Evolutionary conservation across 2,329 filamentous ascomycete species (phyloP).

Genomic region (Hymenoscyphus scutula): DNA sequence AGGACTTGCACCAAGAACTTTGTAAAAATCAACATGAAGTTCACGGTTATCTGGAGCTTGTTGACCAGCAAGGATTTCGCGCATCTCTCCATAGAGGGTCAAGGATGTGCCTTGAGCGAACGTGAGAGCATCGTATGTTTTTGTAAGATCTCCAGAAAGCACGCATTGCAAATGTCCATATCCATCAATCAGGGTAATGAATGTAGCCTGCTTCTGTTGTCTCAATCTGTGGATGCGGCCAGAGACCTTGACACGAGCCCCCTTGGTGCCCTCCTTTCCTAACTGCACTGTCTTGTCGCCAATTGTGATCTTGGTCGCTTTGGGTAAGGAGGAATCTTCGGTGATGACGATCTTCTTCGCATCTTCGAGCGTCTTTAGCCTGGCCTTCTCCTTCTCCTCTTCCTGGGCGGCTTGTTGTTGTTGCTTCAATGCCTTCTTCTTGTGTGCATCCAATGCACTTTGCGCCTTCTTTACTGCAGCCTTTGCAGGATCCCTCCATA

Average conservation of each 20-base stretch:
- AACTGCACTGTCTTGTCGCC: slow-evolving; percentile 64
- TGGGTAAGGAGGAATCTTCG: slow-evolving; percentile 71
- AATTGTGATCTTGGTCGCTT: slow-evolving; percentile 73
- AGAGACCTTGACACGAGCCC: slow-evolving; percentile 73
- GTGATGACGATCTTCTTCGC: slow-evolving; percentile 72
- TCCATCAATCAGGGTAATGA: slow-evolving; percentile 82
- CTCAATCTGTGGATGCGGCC: slow-evolving; percentile 81
- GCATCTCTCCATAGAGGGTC: slow-evolving; percentile 66
- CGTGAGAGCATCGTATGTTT: slow-evolving; percentile 70
- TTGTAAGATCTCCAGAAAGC: slow-evolving; percentile 73
- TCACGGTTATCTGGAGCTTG: slow-evolving; percentile 69
- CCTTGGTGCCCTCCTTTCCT: slow-evolving; percentile 57
- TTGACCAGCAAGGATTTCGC: slow-evolving; percentile 62
- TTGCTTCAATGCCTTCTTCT: slow-evolving; percentile 82
- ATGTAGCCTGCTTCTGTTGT: slow-evolving; percentile 79
- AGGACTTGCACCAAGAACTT: slow-evolving; percentile 64
- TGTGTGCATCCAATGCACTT: slow-evolving; percentile 69
- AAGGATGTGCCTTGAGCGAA: slow-evolving; percentile 70
- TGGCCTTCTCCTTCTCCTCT: slow-evolving; percentile 69
- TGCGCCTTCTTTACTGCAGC: slow-evolving; percentile 82
- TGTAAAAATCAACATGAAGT: slow-evolving; percentile 70
- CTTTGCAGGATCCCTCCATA: slow-evolving; percentile 82
- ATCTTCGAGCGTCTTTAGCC: slow-evolving; percentile 69
- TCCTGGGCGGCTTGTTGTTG: slow-evolving; percentile 69
- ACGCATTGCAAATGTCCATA: slow-evolving; percentile 85